Evolutionary conservation across 768 basidiomycete genomes (phyloP), one percentile per base, ranked within the genome.

Genomic region (Boletus reticulatus): DNA sequence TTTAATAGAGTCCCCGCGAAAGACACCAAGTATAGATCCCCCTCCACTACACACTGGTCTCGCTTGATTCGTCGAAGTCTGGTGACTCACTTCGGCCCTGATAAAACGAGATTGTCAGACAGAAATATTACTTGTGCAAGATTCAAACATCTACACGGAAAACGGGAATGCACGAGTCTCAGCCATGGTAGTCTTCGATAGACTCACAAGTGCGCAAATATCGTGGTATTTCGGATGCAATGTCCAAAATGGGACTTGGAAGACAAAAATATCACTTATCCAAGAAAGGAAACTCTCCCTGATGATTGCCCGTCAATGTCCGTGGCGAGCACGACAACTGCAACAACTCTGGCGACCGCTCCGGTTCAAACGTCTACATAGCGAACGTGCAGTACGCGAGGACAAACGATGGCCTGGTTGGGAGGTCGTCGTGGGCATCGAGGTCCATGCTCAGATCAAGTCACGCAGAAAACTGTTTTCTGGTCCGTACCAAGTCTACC

Each of bases 371-470:
- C 27, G 29, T n/a, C 20, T 59, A 1, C 58, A 59, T 6, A 19
- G 32, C 38, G 43, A 57, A 50, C 57, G 61, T 17, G 49, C 43
- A 14, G 14, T 22, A 31, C 51, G 53, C 24, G 47, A 54, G 13
- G 70, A 70, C 58, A 67, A 53, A 6, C 72, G 87, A 48, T 91
- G 90, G 90, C 88, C 87, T 16, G 93, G 87, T 20, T 98, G 92
- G 92, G 80, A 88, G 60, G 87, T 97, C 19, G 77, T 96, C 39
- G 84, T 98, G 32, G 97, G 97, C 16, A 87, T 99, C 45, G 97
- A 99, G 67, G 91, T 96, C 6, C 97, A 98, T 67, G 92, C 94
- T 0, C 96, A 98, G 69, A 83, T 99, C 66, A 91, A 89, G 71
- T 87, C 93, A 3, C 82, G 86, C 53, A 74, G 77, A 53, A 99